phyloP scores from a whole-genome alignment of 1,284 basidiomycete species.

The Apiotrichum porosum region DNA sequence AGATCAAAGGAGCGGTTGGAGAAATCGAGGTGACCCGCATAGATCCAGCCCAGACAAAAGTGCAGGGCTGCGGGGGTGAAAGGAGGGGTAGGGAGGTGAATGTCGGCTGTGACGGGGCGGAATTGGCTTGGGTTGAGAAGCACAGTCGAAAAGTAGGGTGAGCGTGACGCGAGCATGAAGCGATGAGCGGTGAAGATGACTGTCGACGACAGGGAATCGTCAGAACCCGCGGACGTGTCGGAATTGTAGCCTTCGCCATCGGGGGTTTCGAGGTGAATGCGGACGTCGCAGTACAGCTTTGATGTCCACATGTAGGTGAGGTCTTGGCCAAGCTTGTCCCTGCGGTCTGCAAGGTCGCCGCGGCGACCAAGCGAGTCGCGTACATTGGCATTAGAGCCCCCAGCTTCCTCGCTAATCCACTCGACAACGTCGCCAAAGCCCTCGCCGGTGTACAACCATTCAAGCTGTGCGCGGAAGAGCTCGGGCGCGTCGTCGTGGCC shows the following conservation, averaged over 20 bases:
- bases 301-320: slow-evolving; percentile 94
- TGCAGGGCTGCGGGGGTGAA: slow-evolving; percentile 92
- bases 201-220: slow-evolving; percentile 48
- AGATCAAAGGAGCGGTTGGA: slow-evolving; percentile 90
- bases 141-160: slow-evolving; percentile 71
- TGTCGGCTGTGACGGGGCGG: slow-evolving; percentile 50
- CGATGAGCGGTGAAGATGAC: slow-evolving; percentile 86
- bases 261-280: slow-evolving; percentile 61
- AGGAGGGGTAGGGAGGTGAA: slow-evolving; percentile 80
- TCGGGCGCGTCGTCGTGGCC: slow-evolving; percentile 65
- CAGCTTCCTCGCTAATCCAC: slow-evolving; percentile 73
- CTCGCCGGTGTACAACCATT: slow-evolving; percentile 51
- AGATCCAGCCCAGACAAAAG: slow-evolving; percentile 78
- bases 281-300: slow-evolving; percentile 82
- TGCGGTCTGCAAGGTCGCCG: slow-evolving; percentile 54
- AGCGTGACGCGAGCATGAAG: slow-evolving; percentile 84
- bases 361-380: slow-evolving; percentile 31
- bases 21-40: slow-evolving; percentile 88
- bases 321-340: slow-evolving; percentile 81
- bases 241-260: slow-evolving; percentile 38
- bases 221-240: slow-evolving; percentile 33
- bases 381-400: slow-evolving; percentile 26
- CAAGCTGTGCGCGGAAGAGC: slow-evolving; percentile 78
- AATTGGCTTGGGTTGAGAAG: slow-evolving; percentile 43
- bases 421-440: slow-evolving; percentile 83